Evolutionary conservation across 176 grass and related monocot genomes (phyloP), one percentile per base, ranked within the genome.

Genomic region (Triticum timopheevii): DNA sequence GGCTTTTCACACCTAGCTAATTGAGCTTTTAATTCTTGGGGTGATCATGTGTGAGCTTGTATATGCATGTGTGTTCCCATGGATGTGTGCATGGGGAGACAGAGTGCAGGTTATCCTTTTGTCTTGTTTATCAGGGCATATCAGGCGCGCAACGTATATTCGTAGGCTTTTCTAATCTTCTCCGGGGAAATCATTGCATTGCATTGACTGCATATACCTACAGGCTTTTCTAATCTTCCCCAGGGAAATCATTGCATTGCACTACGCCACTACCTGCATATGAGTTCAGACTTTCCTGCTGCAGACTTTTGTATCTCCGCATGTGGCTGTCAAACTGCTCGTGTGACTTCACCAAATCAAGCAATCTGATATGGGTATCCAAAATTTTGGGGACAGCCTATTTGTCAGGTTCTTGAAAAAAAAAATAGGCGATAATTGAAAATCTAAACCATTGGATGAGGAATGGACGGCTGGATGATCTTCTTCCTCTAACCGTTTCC

Each of bases 141-240:
- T 62, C 28, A 66, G 65, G 65, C 28, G 15, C 6, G 42, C 72
- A 44, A 75, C 56, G 28, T 7, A 50, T 49, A 49, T 17, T 28
- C 50, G 44, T 7, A 76, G 40, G 23, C 73, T 76, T 80, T 61
- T 25, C 40, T 15, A 16, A 81, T 81, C 63, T 68, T 81, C 79
- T 67, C 40, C 3, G 40, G 10, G 24, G 78, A 80, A 81, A 81
- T 81, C 79, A 68, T 67, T 81, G 6, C 27, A 12, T 33, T 50
- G 79, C 36, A 28, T 49, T 47, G 6, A 16, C 16, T 19, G 23
- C 78, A 52, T 73, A 15, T 74, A 28, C 20, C 3, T 30, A 44
- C 73, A 76, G 40, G 73, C 73, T 76, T 80, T 61, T 25, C 40
- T 15, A 16, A 81, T 81, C 63, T 81, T 81, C 79, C 45, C 25